These are phyloP conservation scores for Candolleomyces eurysporus DNA, from an alignment of 768 basidiomycete genomes.

Conservation along the genomic window DNA sequence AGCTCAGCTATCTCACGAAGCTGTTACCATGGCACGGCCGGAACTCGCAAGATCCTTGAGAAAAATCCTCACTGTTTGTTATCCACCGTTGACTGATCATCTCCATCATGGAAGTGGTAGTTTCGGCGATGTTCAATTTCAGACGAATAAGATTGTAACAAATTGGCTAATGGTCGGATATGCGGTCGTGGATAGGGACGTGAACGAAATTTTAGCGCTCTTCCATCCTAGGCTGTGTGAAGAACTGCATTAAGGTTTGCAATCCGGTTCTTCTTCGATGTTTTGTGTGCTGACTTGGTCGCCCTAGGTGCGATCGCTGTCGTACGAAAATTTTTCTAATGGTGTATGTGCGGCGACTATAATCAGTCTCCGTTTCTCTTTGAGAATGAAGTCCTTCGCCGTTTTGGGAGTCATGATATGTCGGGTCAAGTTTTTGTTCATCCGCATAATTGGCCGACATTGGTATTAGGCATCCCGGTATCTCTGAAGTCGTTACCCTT, in stretches of 20 bases:
- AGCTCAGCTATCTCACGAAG: constrained; percentile 94
- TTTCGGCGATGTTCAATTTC: constrained; percentile 92
- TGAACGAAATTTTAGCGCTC: constrained; percentile 91
- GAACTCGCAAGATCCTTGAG: constrained; percentile 96
- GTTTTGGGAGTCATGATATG: constrained; percentile 97
- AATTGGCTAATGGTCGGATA: constrained; percentile 98
- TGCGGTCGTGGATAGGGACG: constrained; percentile 91
- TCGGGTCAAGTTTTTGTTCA: constrained; percentile 44
- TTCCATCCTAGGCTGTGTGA: constrained; percentile 98
- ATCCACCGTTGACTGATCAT: constrained; percentile 97
- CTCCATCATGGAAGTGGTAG: constrained; percentile 95
- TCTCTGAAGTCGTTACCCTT: constrained; percentile 87
- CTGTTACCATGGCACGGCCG: constrained; percentile 98
- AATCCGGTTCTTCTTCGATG: constrained; percentile 13
- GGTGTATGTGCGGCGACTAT: constrained; percentile 96
- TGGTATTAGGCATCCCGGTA: constrained; percentile 69
- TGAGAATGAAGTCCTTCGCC: constrained; percentile 93
- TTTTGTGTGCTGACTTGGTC: not conserved
- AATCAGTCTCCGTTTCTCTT: constrained; percentile 94
- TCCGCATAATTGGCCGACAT: not conserved
- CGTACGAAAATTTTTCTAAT: constrained; percentile 98
- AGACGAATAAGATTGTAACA: constrained; percentile 96
- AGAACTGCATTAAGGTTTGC: constrained; percentile 85
- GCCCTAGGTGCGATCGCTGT: constrained; percentile 82
- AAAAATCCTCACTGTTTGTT: constrained; percentile 97